Conservation (phyloP, 441 rosid genomes). For the Manihot esculenta region DNA sequence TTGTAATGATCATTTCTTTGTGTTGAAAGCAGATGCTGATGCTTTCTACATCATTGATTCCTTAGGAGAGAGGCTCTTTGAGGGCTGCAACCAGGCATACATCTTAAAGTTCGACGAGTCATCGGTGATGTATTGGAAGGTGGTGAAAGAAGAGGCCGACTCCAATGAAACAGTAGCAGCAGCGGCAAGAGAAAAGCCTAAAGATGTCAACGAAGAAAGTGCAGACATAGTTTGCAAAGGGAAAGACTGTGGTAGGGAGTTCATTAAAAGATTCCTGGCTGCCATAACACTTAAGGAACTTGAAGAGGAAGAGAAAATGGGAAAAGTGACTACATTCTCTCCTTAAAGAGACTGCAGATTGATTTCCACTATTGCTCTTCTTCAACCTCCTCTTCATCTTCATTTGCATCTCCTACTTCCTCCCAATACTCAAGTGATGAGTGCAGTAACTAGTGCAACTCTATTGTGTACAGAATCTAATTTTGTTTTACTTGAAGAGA, state of each 20-base stretch:
- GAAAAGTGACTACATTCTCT: slow-evolving; percentile 29
- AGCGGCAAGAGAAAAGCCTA: neutral
- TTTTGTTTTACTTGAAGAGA: neutral
- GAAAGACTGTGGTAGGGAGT: slow-evolving; percentile 59
- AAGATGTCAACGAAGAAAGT: slow-evolving; percentile 19
- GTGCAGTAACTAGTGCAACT: neutral
- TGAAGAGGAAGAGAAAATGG: slow-evolving; percentile 49
- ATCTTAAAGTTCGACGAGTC: slow-evolving; percentile 61
- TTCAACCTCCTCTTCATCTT: slow-evolving; percentile 21
- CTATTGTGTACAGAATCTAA: neutral
- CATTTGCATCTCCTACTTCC: slow-evolving; percentile 20
- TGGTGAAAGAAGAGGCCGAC: neutral
- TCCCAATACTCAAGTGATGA: slow-evolving; percentile 5
- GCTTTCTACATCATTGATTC: slow-evolving; percentile 59
- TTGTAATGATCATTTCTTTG: slow-evolving; percentile 86
- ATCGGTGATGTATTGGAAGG: slow-evolving; percentile 34
- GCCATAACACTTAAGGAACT: slow-evolving; percentile 49
- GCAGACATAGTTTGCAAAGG: slow-evolving; percentile 45
- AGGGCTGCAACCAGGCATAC: slow-evolving; percentile 69
- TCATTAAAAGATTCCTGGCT: slow-evolving; percentile 62
- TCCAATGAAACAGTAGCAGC: neutral
- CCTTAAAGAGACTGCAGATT: slow-evolving; percentile 56
- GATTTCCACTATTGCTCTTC: slow-evolving; percentile 53
- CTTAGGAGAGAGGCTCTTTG: slow-evolving; percentile 61
- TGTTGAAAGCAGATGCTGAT: slow-evolving; percentile 45